A percentile compares a stretch with the other conserved stretches of the same genome.
Conservation (phyloP, 257 asterid genomes). For the Gynochthodes officinalis region DNA sequence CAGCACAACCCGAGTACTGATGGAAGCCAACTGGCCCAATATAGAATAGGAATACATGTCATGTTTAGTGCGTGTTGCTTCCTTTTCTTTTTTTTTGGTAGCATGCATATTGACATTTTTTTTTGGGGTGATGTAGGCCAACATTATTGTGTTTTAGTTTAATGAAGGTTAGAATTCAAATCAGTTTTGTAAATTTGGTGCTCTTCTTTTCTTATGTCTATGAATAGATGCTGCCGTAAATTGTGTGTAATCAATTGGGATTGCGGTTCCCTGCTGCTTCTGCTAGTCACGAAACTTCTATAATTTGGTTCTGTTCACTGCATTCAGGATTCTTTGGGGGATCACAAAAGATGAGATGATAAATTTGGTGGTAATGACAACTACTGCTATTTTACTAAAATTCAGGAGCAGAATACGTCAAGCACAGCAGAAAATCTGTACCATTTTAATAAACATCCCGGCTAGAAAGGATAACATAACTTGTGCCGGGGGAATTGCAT, state of each 20-base stretch:
- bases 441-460: too few relatives aligned
- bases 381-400: too few relatives aligned
- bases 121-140: conserved; percentile 6
- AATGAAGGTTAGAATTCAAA: not conserved
- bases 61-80: not conserved
- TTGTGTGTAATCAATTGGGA: not conserved
- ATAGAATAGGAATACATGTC: not conserved
- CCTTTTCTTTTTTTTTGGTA: not conserved
- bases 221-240: not conserved
- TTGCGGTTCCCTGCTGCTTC: too few relatives aligned
- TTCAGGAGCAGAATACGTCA: not conserved
- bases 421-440: not conserved
- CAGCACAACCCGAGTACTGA: not conserved
- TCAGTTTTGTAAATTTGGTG: conserved; percentile 17
- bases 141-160: not conserved
- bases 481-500: not conserved
- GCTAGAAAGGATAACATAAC: not conserved
- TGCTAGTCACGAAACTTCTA: too few relatives aligned
- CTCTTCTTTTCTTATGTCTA: not conserved
- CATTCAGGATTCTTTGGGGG: too few relatives aligned
- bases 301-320: too few relatives aligned
- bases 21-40: not conserved
- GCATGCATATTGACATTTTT: conserved; percentile 6
- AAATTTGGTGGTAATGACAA: too few relatives aligned
- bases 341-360: too few relatives aligned